Evolutionary conservation across 2,329 filamentous ascomycete species (phyloP).

Genomic region (Alternaria alternata): DNA sequence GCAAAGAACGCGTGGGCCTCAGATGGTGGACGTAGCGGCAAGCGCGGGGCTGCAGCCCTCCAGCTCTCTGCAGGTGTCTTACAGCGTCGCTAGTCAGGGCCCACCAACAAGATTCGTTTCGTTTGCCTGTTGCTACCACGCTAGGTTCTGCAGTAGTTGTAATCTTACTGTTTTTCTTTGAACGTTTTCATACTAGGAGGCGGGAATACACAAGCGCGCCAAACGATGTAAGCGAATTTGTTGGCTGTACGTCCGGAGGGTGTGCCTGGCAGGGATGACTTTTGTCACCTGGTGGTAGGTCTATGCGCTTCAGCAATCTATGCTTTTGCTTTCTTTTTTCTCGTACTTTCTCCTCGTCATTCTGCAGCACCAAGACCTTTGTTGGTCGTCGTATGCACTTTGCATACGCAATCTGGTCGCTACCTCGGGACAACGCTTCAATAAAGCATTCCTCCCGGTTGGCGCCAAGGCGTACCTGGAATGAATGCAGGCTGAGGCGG

Average conservation of each 20-base stretch:
- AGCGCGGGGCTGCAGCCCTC: not conserved
- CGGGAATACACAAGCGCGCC: not conserved
- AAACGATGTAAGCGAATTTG: not conserved
- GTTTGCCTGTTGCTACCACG: not conserved
- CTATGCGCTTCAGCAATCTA: not conserved
- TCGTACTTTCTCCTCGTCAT: not conserved
- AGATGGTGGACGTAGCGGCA: not conserved
- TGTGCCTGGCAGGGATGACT: not conserved
- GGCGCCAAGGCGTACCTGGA: slow-evolving; percentile 1
- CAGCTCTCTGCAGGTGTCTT: not conserved
- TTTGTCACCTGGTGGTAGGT: not conserved
- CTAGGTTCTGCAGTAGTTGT: not conserved
- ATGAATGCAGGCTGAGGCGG: not conserved
- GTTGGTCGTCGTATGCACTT: not conserved
- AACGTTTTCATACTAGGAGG: not conserved
- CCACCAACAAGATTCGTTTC: not conserved
- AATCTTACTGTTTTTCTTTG: not conserved
- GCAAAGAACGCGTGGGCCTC: slow-evolving; percentile 10
- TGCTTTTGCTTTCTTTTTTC: not conserved
- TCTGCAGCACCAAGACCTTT: not conserved
- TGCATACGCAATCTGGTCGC: not conserved
- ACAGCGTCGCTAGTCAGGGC: not conserved
- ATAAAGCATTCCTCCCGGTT: not conserved
- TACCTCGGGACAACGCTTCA: not conserved
- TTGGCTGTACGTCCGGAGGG: not conserved